Base-by-base conservation (phyloP, 352 stramenopile species). In the Phytophthora capsici region DNA sequence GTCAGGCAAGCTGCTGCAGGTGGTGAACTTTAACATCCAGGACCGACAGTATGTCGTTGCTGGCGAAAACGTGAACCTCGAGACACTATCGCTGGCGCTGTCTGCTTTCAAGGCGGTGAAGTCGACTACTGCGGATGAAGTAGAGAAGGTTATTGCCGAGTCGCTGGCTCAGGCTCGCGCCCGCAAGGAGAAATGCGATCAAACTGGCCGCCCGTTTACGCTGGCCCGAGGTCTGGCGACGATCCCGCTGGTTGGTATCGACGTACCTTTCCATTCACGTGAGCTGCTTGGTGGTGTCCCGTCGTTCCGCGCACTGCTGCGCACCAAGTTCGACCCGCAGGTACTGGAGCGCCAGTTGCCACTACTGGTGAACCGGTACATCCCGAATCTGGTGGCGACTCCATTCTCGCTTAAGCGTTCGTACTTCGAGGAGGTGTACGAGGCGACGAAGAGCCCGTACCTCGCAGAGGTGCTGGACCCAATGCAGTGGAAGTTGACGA, bases 11-110 rank as follows among this genome's bases (percentile, higher is more conserved):
- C 71, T 96, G 8, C 67, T 94, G 6, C 89, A 96, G 53, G 84
- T 96, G 3, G 88, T 97, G 41, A 97, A 96, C 69, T 95, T 90
- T 56, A 97, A 97, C 73, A 82, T 96, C 9, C 75, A 93, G 55
- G 80, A 85, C 59, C 66, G 70, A 6, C 89, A 97, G 75, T 96
- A 96, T 54, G 89, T 96, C 10, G 82, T 96, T 23, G 88, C 89
- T 16, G 88, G 88, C 30, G 84, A 95, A 23, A 85, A 90, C 19
- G 78, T 89, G 9, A 95, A 92, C 56, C 72, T 97, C 3, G 86
- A 95, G 63, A 85, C 86, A 17, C 63, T 96, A 28, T 92, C 84
- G 5, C 70, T 90, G 25, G 73, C 74, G 25, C 63, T 95, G 23
- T 78, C 88, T 45, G 61, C 57, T 12, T 76, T 75, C 26, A 85